Percentiles rank a stretch among this genome's conserved stretches.
Evolutionary conservation across 768 basidiomycete species (phyloP).

Genomic region (Boletales sp.): DNA sequence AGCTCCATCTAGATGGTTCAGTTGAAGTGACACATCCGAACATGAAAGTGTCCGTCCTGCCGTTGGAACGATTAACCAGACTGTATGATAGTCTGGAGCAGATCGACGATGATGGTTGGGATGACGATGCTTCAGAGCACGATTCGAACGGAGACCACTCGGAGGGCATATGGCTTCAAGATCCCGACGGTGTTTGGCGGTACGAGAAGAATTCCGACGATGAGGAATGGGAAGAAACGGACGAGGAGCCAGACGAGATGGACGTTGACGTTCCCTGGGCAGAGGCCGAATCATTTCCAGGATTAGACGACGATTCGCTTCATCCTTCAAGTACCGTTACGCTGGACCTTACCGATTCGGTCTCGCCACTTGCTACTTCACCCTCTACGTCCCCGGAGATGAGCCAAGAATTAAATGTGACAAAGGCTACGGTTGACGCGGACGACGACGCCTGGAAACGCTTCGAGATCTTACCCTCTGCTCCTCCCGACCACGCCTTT

Average conservation of each 20-base stretch:
- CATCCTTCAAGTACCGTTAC: constrained; percentile 13
- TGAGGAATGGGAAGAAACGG: constrained; percentile 41
- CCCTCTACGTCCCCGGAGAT: constrained; percentile 31
- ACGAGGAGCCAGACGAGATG: constrained; percentile 36
- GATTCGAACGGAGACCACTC: constrained; percentile 41
- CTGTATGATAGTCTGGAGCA: constrained; percentile 82
- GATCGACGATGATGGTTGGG: constrained; percentile 67
- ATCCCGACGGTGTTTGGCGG: constrained; percentile 36
- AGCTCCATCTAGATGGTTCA: constrained; percentile 75
- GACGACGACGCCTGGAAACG: constrained; percentile 63
- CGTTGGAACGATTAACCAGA: constrained; percentile 66
- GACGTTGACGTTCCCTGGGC: constrained; percentile 32
- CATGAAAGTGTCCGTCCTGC: constrained; percentile 44
- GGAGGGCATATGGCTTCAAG: constrained; percentile 41
- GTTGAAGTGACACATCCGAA: constrained; percentile 73
- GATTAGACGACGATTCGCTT: constrained; percentile 16
- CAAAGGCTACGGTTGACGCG: constrained; percentile 26
- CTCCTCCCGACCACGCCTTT: constrained; percentile 83
- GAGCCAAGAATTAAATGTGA: constrained; percentile 28
- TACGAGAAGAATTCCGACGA: constrained; percentile 27
- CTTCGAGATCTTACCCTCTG: constrained; percentile 75
- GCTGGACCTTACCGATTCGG: constrained; percentile 19
- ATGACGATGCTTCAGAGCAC: constrained; percentile 32
- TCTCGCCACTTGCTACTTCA: constrained; percentile 24
- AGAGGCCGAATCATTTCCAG: constrained; percentile 19